phyloP scores from a whole-genome alignment of 1,284 basidiomycete species.

The Moesziomyces globuligerus region DNA sequence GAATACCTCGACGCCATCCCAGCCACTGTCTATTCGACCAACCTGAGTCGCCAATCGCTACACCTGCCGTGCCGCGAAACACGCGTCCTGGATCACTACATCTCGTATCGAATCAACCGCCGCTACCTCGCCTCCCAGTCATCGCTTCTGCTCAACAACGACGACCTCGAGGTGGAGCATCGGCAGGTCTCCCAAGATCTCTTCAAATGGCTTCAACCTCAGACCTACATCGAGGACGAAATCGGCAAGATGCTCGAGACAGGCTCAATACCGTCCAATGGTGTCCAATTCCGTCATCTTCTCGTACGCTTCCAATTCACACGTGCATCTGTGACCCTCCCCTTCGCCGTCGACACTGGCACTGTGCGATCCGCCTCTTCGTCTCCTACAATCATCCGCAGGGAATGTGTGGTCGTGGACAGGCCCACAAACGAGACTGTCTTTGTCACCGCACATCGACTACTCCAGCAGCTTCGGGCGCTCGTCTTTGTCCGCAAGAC shows the following conservation, averaged over 20 bases:
- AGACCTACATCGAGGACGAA: constrained; percentile 42
- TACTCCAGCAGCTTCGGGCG: constrained; percentile 15
- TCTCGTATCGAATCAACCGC: constrained; percentile 35
- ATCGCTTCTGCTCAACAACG: constrained; percentile 36
- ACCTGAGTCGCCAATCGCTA: constrained; percentile 4
- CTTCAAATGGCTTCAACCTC: constrained; percentile 47
- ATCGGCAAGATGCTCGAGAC: constrained; percentile 21
- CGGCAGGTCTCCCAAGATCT: constrained; percentile 37
- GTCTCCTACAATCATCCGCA: constrained; percentile 15
- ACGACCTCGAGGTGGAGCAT: constrained; percentile 36
- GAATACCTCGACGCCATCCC: constrained; percentile 27
- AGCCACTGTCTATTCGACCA: constrained; percentile 32
- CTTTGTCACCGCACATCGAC: constrained; percentile 26
- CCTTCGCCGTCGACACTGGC: constrained; percentile 12
- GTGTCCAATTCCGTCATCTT: constrained; percentile 20
- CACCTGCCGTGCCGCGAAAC: constrained; percentile 27
- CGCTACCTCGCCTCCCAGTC: constrained; percentile 18
- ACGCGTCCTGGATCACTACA: constrained; percentile 44
- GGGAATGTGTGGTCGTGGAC: constrained; percentile 17
- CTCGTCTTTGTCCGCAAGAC: constrained; percentile 30
- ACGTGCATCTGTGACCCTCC: constrained; percentile 27
- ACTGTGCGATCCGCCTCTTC: constrained; percentile 1
- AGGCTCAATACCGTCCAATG: constrained; percentile 1
- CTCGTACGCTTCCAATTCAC: constrained; percentile 35
- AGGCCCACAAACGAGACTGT: constrained; percentile 23